Percentiles rank a stretch among this genome's conserved stretches.
Conservation (phyloP, 139 green algal genomes). For the Choricystis sp. region DNA sequence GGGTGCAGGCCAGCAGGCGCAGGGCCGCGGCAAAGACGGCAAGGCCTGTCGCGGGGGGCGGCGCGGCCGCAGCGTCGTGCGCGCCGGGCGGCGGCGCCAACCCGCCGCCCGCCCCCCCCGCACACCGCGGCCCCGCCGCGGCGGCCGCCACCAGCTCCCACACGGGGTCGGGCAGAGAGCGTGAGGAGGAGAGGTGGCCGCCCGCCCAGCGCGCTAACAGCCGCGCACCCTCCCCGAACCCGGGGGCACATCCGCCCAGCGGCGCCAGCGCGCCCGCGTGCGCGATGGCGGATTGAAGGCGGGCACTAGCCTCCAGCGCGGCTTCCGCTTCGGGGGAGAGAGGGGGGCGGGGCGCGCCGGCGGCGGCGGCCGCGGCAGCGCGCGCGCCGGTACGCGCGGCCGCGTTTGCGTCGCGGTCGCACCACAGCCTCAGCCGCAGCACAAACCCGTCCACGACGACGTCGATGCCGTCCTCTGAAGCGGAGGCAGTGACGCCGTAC, state of each 20-base stretch:
- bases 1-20: not conserved
- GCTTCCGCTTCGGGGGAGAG: not conserved
- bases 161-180: not conserved
- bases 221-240: not conserved
- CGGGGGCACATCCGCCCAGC: not conserved
- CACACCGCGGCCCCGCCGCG: no score
- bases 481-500: slow-evolving; percentile 24
- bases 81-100: not conserved
- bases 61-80: not conserved
- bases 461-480: slow-evolving; percentile 32
- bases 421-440: slow-evolving; percentile 46
- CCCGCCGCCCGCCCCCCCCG: no score
- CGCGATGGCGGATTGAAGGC: not conserved
- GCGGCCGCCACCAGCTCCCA: not conserved
- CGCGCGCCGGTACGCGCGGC: no score
- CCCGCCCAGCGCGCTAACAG: not conserved
- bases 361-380: no score
- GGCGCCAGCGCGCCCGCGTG: not conserved
- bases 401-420: slow-evolving; percentile 24
- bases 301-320: no score
- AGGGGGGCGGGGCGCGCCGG: no score
- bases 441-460: slow-evolving; percentile 59
- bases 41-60: not conserved
- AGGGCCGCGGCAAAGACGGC: no score
- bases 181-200: not conserved